Percentiles rank a stretch among this genome's conserved stretches.
phyloP scores from a whole-genome alignment of 441 rosid genomes.

The Syzygium syzygioides region DNA sequence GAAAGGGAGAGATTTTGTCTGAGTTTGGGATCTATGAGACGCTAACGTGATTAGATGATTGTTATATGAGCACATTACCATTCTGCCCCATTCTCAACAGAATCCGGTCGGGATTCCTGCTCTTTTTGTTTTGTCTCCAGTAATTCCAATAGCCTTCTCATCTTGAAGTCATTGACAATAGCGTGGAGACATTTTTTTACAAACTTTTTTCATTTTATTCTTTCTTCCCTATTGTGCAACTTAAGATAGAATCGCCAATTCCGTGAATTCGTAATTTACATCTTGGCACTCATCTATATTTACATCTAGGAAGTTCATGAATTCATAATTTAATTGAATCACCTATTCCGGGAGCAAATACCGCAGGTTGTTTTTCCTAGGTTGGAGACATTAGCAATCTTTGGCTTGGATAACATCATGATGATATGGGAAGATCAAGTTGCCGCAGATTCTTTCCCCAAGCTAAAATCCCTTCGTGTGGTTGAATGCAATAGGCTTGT shows the following conservation, averaged over 20 bases:
- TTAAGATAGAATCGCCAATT: too few species aligned
- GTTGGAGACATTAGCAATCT: background rate
- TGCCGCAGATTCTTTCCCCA: background rate
- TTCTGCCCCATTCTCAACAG: background rate
- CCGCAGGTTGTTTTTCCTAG: background rate
- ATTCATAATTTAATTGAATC: rapidly evolving
- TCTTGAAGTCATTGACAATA: rapidly evolving
- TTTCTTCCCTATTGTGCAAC: too few species aligned
- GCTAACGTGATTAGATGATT: too few species aligned
- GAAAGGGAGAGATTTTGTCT: too few species aligned
- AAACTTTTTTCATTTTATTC: too few species aligned
- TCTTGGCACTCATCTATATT: too few species aligned
- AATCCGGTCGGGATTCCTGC: background rate
- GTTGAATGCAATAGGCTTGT: background rate
- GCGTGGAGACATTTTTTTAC: too few species aligned
- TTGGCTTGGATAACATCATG: too few species aligned
- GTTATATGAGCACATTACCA: background rate
- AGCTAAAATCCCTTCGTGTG: background rate
- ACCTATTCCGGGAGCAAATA: rapidly evolving
- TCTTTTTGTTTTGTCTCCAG: background rate
- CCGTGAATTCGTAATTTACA: rapidly evolving
- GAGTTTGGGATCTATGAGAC: too few species aligned
- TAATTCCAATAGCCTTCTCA: background rate
- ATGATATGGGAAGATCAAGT: too few species aligned
- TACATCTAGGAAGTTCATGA: background rate